These are phyloP conservation scores for Maudiozyma pseudohumilis DNA, from an alignment of 805 yeast genomes.

Conservation along the genomic window DNA sequence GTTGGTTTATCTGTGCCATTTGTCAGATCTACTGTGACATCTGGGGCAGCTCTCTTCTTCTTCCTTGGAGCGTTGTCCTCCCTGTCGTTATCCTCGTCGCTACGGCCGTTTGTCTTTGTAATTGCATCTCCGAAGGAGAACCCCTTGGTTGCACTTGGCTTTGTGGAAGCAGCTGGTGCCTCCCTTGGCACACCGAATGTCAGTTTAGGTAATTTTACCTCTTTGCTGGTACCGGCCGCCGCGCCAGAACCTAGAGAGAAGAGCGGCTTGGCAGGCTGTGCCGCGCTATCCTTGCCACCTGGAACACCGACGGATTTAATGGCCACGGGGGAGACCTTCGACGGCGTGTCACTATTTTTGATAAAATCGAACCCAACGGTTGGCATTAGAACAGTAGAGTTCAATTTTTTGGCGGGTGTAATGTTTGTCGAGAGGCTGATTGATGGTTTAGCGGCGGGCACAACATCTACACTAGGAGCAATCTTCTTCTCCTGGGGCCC, in stretches of 20 bases:
- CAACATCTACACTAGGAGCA: no score
- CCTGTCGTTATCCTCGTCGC: not conserved
- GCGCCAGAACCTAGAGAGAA: not conserved
- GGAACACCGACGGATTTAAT: not conserved
- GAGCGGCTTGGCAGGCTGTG: not conserved
- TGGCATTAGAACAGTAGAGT: slow-evolving; percentile 13
- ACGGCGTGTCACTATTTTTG: slow-evolving; percentile 16
- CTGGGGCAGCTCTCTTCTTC: slow-evolving; percentile 5
- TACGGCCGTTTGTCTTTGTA: not conserved
- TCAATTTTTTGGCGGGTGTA: slow-evolving; percentile 1
- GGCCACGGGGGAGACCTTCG: slow-evolving; percentile 6
- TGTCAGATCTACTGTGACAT: slow-evolving; percentile 5
- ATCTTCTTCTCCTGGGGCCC: slow-evolving; percentile 2
- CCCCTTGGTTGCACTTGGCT: not conserved
- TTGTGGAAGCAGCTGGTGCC: not conserved
- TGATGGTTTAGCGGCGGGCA: not conserved
- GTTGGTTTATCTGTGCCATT: slow-evolving; percentile 7
- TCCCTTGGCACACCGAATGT: slow-evolving; percentile 7
- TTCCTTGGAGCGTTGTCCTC: slow-evolving; percentile 7
- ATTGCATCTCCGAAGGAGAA: not conserved
- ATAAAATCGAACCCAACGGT: slow-evolving; percentile 27
- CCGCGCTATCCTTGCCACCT: not conserved
- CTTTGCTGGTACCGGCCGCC: not conserved
- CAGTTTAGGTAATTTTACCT: slow-evolving; percentile 3
- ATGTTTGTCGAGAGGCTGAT: not conserved